Evolutionary conservation across 2,329 filamentous ascomycete genomes (phyloP).

Genomic region (Colletotrichum lindemuthianum): DNA sequence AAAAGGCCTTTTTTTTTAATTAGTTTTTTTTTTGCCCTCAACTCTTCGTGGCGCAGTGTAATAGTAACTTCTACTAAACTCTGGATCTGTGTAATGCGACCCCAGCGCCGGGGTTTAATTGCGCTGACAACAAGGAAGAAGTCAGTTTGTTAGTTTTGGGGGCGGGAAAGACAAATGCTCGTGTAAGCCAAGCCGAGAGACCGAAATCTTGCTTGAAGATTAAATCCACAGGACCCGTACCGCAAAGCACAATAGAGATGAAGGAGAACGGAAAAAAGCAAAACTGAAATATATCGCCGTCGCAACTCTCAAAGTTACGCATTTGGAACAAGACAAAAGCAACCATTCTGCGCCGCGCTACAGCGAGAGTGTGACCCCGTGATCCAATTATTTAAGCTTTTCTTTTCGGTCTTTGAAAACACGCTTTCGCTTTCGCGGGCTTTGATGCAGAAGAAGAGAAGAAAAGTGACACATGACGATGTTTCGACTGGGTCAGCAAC

Average conservation of each 20-base stretch:
- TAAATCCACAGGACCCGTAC: too few relatives aligned
- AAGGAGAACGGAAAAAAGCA: background rate
- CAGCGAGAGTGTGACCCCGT: constrained; percentile 2
- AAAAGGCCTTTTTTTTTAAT: too few relatives aligned
- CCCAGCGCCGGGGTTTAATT: background rate
- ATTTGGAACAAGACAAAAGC: background rate
- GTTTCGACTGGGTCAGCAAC: constrained; percentile 25
- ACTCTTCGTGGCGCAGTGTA: constrained; percentile 18
- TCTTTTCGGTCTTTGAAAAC: constrained; percentile 33
- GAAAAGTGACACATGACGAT: constrained; percentile 33
- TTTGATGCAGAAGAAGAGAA: constrained; percentile 15
- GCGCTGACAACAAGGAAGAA: too few relatives aligned
- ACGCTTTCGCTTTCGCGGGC: constrained; percentile 32
- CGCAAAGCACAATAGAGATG: too few relatives aligned
- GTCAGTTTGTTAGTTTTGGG: too few relatives aligned
- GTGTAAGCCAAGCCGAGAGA: too few relatives aligned
- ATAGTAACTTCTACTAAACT: constrained; percentile 19
- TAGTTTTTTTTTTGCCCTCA: too few relatives aligned
- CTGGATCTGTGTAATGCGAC: constrained; percentile 13
- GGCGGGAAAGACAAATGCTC: too few relatives aligned
- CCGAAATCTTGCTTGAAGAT: too few relatives aligned
- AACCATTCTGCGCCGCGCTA: background rate
- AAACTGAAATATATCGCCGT: constrained; percentile 16
- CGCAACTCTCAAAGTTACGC: constrained; percentile 11
- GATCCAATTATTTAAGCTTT: constrained; percentile 29